Base-by-base conservation (phyloP, 2,329 filamentous ascomycete genomes). In the Colletotrichum neosansevieriae region DNA sequence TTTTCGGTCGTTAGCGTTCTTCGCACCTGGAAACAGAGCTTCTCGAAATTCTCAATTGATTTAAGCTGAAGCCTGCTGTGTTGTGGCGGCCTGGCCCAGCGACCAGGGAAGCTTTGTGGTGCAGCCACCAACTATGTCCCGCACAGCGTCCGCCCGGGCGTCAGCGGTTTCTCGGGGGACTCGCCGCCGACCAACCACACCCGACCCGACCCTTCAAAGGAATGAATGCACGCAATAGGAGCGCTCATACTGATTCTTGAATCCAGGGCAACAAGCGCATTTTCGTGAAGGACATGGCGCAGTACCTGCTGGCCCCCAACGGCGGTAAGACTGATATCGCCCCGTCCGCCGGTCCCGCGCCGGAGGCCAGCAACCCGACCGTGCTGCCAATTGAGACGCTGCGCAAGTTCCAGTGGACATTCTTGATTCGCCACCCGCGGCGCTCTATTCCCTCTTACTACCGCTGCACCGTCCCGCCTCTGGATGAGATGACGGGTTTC, bases 261-360 rank as follows among this genome's bases (percentile, higher is more conserved):
- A 5, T 6, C 21, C 73, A 97, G 92, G 92, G 90, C 75, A 32
- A 51, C 47, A 97, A 97, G 84, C 92, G 95, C 74, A 84, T 97
- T 74, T 98, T 98, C 83, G 96, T 99, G 87, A 99, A 99, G 81
- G 96, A 98, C 79, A 99, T 98, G 83, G 91, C 92, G 63, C 92
- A 98, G 81, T 98, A 98, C 79, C 85, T 98, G 72, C 85, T 97
- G 71, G 92, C 94, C 5, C 93, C 93, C 3, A 83, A 92, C 71
- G 85, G 86, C 53, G 87, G 91, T 74, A 84, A 87, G 13, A 88
- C 93, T 58, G 84, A 84, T 56, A 89, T 96, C 69, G 94, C 93
- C 10, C 92, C 92, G 2, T 97, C 94, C n/a, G 85, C 98, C 58
- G 87, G 91, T 67, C 88, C 88, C 72, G 88, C 75, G 60, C 70